A percentile compares a stretch with the other conserved stretches of the same genome.
These are phyloP conservation scores for Prototheca cutis DNA, from an alignment of 163 green algal genomes.

Conservation along the genomic window DNA sequence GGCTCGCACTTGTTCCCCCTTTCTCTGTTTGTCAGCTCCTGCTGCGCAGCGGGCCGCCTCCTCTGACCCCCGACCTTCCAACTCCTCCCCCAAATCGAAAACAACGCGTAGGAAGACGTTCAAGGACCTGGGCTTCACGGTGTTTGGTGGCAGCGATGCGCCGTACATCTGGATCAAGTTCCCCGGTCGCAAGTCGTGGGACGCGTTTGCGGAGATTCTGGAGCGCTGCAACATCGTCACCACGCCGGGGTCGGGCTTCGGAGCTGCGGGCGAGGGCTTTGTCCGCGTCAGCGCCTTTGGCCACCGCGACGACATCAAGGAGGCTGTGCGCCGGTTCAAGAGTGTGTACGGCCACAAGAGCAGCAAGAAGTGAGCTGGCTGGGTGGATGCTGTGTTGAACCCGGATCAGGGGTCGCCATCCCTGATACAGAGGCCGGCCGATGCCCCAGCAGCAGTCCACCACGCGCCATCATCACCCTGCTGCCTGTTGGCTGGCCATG, in stretches of 20 bases:
- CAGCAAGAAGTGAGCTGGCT: no score
- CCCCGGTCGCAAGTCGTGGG: conserved; percentile 74
- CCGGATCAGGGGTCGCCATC: no score
- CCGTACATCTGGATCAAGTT: conserved; percentile 99
- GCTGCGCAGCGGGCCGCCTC: no score
- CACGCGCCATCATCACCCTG: no score
- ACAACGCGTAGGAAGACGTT: conserved; percentile 59
- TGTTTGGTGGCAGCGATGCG: conserved; percentile 84
- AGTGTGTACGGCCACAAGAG: conserved; percentile 53
- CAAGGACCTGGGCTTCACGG: conserved; percentile 53
- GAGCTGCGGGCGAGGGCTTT: conserved; percentile 91
- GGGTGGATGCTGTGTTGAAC: no score
- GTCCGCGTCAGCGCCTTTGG: conserved; percentile 92
- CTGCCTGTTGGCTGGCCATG: no score
- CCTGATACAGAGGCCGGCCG: no score
- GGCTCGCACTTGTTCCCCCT: no score
- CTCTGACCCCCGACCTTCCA: no score
- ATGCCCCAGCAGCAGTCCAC: no score
- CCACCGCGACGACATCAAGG: conserved; percentile 78
- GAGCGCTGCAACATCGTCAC: conserved; percentile 95
- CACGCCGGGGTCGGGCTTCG: conserved; percentile 92
- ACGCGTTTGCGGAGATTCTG: conserved; percentile 97
- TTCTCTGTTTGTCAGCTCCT: no score
- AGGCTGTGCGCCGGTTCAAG: conserved; percentile 78
- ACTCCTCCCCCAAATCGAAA: neutral